Base-by-base conservation (phyloP, 1,284 basidiomycete species). In the Anthracocystis walkeri region DNA sequence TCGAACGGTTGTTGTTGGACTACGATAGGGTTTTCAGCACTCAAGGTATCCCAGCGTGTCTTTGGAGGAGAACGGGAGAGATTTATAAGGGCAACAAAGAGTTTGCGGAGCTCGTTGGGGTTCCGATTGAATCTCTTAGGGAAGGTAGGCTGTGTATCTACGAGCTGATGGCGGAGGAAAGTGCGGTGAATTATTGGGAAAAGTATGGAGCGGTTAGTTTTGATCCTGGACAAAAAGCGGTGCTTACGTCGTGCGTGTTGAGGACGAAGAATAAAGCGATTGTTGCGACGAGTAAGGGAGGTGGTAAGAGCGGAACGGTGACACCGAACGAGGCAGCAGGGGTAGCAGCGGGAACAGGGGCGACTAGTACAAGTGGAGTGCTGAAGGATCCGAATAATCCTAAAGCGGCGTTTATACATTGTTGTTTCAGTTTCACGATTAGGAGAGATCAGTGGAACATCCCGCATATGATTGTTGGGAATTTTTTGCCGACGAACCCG, bases 81-180 rank as follows among this genome's bases (percentile, higher is more conserved):
- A 98, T 99, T 67, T 97, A 98, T 60, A 88, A 98, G 95, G 87
- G 96, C 91, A 99, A 99, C 84, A 90, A 93, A 67, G 95, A 97
- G 86, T 96, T 96, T 86, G 91, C 93, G 4, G 92, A 94, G 79
- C 87, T 96, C 2, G 91, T 95, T 7, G 92, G 93, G 2, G 89
- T 94, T 2, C 91, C 93, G 68, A 92, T 92, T 31, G 90, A 90
- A 72, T 90, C 91, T 89, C 89, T 93, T 83, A 89, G 92, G 18
- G 92, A 93, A 88, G 96, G 96, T 1, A 91, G 93, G 54, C 86
- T 97, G 49, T 97, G 95, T 80, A 97, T 99, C 60, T 98, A 98
- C 86, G 96, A 99, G 85, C 89, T 98, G 58, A 86, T 86, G 85
- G 81, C 82, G 12, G 85, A 86, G 46, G 95, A 97, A 84, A 93